Conservation (phyloP, 805 yeast species). For the Kluyveromyces siamensis region DNA sequence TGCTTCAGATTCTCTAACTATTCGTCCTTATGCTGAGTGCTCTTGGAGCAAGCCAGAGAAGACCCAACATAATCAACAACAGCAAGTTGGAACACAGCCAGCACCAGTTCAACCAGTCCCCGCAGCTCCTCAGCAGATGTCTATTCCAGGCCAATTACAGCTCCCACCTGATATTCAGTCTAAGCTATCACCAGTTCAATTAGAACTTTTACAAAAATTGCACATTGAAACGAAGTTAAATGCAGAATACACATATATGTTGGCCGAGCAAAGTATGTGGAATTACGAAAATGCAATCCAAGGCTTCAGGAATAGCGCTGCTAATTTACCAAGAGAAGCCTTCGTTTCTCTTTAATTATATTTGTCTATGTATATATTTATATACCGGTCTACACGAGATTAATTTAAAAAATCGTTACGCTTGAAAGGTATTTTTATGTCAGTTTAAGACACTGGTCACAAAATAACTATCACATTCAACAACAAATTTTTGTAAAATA, state of each 20-base stretch:
- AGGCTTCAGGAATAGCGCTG: constrained; percentile 62
- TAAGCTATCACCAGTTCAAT: constrained; percentile 45
- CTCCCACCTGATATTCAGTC: constrained; percentile 47
- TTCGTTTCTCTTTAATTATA: constrained; percentile 22
- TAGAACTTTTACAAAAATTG: constrained; percentile 54
- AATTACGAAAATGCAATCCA: constrained; percentile 59
- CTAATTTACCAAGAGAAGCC: constrained; percentile 51
- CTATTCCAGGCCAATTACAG: constrained; percentile 27
- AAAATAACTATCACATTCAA: neutral
- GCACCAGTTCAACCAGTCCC: neutral
- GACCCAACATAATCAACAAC: constrained; percentile 6
- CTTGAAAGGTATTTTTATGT: neutral
- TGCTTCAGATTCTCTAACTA: constrained; percentile 72
- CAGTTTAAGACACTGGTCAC: neutral
- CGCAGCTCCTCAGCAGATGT: constrained; percentile 7
- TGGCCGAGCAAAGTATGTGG: constrained; percentile 85
- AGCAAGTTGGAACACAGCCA: constrained; percentile 1
- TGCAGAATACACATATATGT: constrained; percentile 70
- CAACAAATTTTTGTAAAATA: too few relatives aligned
- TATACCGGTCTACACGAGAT: too few relatives aligned
- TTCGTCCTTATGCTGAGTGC: constrained; percentile 52
- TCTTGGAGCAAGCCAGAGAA: constrained; percentile 40
- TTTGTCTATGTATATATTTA: neutral
- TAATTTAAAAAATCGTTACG: neutral
- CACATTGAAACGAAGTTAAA: constrained; percentile 67